Evolutionary conservation across 495 filamentous ascomycete genomes (phyloP).

Genomic region (Xylaria venustula): DNA sequence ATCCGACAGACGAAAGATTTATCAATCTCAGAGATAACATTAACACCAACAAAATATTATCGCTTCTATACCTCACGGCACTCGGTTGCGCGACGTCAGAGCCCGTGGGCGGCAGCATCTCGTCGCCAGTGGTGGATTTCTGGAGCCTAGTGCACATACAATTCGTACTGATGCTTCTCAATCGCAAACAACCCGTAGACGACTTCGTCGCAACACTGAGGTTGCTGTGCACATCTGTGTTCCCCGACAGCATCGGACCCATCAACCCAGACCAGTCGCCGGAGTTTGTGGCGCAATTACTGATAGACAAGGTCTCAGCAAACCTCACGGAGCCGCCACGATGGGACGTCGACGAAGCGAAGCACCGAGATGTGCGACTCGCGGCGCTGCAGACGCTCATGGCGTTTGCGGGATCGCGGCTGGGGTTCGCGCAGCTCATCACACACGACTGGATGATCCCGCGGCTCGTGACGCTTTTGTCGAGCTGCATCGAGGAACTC

Average conservation of each 20-base stretch:
- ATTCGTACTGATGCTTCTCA: slow-evolving; percentile 45
- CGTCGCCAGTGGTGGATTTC: slow-evolving; percentile 34
- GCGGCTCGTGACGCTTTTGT: slow-evolving; percentile 37
- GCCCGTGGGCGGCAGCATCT: slow-evolving; percentile 16
- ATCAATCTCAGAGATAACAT: slow-evolving; percentile 28
- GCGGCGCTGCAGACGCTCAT: slow-evolving; percentile 36
- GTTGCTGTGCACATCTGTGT: slow-evolving; percentile 41
- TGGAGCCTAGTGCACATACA: slow-evolving; percentile 47
- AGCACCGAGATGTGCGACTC: slow-evolving; percentile 31
- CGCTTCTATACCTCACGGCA: slow-evolving; percentile 38
- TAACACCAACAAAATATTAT: slow-evolving; percentile 39
- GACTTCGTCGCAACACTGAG: slow-evolving; percentile 41
- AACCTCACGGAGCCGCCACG: slow-evolving; percentile 38
- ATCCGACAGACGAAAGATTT: slow-evolving; percentile 23
- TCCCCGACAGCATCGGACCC: slow-evolving; percentile 44
- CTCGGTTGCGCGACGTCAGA: slow-evolving; percentile 35
- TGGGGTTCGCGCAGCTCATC: slow-evolving; percentile 40
- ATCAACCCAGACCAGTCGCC: slow-evolving; percentile 34
- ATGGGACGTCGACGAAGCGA: slow-evolving; percentile 34
- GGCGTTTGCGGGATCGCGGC: slow-evolving; percentile 35
- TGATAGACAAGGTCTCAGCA: slow-evolving; percentile 42
- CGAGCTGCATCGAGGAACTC: slow-evolving; percentile 42
- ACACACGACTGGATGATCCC: slow-evolving; percentile 40
- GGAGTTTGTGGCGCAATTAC: slow-evolving; percentile 28
- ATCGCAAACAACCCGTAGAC: slow-evolving; percentile 41